Evolutionary conservation across 495 filamentous ascomycete genomes (phyloP).

Genomic region (Neurospora tetraspora): DNA sequence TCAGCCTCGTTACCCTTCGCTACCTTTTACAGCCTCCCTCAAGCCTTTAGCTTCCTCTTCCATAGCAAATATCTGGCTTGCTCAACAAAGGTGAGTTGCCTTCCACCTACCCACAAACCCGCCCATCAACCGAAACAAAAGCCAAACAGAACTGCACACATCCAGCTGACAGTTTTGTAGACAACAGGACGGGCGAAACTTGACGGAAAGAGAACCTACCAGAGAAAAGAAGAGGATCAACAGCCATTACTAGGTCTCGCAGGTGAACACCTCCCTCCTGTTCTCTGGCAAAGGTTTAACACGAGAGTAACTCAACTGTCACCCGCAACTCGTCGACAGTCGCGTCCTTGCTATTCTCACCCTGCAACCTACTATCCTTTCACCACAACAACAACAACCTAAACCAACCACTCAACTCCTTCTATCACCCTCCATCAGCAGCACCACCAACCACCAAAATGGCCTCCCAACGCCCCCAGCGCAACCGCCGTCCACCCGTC

Average conservation of each 20-base stretch:
- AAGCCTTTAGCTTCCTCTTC: neutral
- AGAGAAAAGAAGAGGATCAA: neutral
- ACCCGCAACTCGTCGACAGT: neutral
- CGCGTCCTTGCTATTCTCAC: neutral
- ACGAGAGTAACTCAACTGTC: neutral
- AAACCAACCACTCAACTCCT: neutral
- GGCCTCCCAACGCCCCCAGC: neutral
- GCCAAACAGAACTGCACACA: neutral
- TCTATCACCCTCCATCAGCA: conserved; percentile 1
- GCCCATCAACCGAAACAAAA: neutral
- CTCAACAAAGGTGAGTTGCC: neutral
- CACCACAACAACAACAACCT: neutral
- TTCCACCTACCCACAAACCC: neutral
- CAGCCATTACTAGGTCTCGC: neutral
- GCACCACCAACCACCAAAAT: conserved; percentile 5
- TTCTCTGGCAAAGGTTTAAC: neutral
- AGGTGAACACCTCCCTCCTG: neutral
- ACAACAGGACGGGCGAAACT: neutral
- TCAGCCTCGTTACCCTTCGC: neutral
- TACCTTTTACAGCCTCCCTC: neutral
- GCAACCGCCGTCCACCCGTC: neutral
- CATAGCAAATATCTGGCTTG: neutral
- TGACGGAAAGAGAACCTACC: neutral
- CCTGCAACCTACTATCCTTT: neutral
- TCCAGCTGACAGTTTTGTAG: neutral